A percentile compares a stretch with the other conserved stretches of the same genome.
Evolutionary conservation across 805 yeast species (phyloP).

Genomic region (Wickerhamomyces kurtzmanii): DNA sequence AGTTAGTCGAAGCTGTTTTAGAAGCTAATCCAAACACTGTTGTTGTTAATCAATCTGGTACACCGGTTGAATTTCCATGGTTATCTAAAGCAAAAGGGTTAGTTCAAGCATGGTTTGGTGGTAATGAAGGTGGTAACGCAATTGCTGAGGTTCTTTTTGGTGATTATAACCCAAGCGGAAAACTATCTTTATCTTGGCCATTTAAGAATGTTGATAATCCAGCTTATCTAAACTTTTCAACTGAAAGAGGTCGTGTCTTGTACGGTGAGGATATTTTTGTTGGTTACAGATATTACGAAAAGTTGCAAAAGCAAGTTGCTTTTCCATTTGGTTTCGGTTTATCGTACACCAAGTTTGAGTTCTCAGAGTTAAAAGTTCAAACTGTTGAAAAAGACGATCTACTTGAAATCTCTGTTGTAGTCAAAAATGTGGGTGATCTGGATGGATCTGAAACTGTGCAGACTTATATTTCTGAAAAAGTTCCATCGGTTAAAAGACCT

Average conservation of each 20-base stretch:
- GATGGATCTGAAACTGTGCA: constrained; percentile 50
- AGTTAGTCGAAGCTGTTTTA: constrained; percentile 34
- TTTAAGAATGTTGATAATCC: constrained; percentile 42
- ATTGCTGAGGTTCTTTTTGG: constrained; percentile 55
- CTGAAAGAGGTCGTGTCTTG: constrained; percentile 41
- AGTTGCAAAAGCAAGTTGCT: constrained; percentile 32
- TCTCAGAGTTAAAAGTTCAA: constrained; percentile 25
- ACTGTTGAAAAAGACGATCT: constrained; percentile 17
- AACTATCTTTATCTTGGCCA: constrained; percentile 48
- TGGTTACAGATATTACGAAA: constrained; percentile 55
- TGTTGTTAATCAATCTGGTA: constrained; percentile 51
- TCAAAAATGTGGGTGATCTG: constrained; percentile 36
- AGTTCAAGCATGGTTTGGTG: constrained; percentile 51
- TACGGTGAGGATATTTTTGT: constrained; percentile 62
- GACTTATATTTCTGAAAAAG: constrained; percentile 32
- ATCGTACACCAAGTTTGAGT: constrained; percentile 44
- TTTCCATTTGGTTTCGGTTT: constrained; percentile 59
- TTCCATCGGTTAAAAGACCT: constrained; percentile 34
- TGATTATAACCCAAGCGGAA: constrained; percentile 52
- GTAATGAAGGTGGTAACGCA: constrained; percentile 49
- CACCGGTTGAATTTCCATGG: constrained; percentile 57
- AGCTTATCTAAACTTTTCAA: constrained; percentile 38
- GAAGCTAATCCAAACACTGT: constrained; percentile 41
- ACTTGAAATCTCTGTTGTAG: constrained; percentile 23
- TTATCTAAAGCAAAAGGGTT: constrained; percentile 28